phyloP scores from a whole-genome alignment of 2,329 filamentous ascomycete genomes.

The Alternaria arborescens region DNA sequence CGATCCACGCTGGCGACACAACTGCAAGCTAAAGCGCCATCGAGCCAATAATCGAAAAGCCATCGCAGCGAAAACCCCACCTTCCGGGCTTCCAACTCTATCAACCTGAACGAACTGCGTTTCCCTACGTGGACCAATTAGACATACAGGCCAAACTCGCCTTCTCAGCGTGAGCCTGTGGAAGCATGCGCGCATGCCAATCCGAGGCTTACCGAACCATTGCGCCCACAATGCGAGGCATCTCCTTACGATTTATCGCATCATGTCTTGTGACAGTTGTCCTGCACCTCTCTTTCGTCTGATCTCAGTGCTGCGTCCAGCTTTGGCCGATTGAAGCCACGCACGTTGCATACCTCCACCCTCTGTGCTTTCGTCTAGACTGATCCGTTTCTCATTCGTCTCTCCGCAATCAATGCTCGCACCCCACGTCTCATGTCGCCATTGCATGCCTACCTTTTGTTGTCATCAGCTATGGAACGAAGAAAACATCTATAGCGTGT shows the following conservation, averaged over 20 bases:
- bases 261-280: slow-evolving; percentile 45
- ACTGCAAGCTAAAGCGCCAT: slow-evolving; percentile 38
- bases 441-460: slow-evolving; percentile 40
- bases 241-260: slow-evolving; percentile 30
- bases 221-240: slow-evolving; percentile 35
- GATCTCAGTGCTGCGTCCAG: slow-evolving; percentile 33
- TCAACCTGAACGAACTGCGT: slow-evolving; percentile 38
- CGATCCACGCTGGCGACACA: slow-evolving; percentile 33
- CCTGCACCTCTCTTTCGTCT: slow-evolving; percentile 41
- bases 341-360: slow-evolving; percentile 35
- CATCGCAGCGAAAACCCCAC: slow-evolving; percentile 35
- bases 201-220: slow-evolving; percentile 43
- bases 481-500: slow-evolving; percentile 42
- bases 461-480: slow-evolving; percentile 45
- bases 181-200: slow-evolving; percentile 38
- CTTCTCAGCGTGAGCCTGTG: slow-evolving; percentile 34
- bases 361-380: slow-evolving; percentile 35
- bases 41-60: slow-evolving; percentile 38
- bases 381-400: slow-evolving; percentile 44
- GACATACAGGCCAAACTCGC: slow-evolving; percentile 35
- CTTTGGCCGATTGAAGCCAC: slow-evolving; percentile 41
- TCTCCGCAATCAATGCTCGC: slow-evolving; percentile 44
- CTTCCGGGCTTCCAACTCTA: slow-evolving; percentile 38
- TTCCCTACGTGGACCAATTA: slow-evolving; percentile 50
- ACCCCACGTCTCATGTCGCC: slow-evolving; percentile 49